phyloP scores from a whole-genome alignment of 108 stramenopile genomes.

The Seminavis robusta region DNA sequence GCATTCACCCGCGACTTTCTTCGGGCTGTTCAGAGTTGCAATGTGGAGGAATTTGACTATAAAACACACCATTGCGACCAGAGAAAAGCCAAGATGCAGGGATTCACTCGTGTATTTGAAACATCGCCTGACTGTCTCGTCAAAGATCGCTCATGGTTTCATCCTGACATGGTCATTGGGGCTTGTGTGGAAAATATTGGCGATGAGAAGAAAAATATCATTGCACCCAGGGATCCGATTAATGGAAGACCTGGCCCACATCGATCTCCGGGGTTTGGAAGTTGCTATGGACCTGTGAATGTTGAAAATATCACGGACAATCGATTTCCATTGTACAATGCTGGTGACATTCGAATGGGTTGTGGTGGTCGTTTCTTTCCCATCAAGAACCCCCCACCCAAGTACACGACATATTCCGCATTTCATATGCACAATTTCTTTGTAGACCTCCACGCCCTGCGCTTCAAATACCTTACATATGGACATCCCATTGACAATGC shows the following conservation, averaged over 20 bases:
- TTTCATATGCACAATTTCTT: slow-evolving; percentile 67
- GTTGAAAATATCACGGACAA: not conserved
- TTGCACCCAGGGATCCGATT: not conserved
- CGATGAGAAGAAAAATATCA: not conserved
- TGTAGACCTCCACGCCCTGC: slow-evolving; percentile 16
- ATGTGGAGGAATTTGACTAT: slow-evolving; percentile 13
- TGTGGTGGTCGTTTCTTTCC: too few species aligned
- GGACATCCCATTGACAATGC: too few species aligned
- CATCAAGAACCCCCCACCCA: too few species aligned
- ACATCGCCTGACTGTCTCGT: not conserved
- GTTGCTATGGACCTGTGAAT: not conserved
- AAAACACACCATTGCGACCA: not conserved
- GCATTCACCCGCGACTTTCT: slow-evolving; percentile 50
- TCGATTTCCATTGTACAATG: slow-evolving; percentile 17
- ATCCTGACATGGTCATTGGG: slow-evolving; percentile 55
- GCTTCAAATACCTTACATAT: slow-evolving; percentile 47
- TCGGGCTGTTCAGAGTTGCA: slow-evolving; percentile 47
- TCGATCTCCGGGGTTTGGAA: not conserved
- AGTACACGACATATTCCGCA: too few species aligned
- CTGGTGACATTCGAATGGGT: slow-evolving; percentile 20
- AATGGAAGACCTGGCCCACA: not conserved
- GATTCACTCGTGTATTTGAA: not conserved
- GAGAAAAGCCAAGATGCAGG: not conserved
- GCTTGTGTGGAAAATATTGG: slow-evolving; percentile 29
- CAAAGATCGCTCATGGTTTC: not conserved